Percentiles rank a stretch among this genome's conserved stretches.
Conservation (phyloP, 352 stramenopile species). For the Globisporangium yorkense region DNA sequence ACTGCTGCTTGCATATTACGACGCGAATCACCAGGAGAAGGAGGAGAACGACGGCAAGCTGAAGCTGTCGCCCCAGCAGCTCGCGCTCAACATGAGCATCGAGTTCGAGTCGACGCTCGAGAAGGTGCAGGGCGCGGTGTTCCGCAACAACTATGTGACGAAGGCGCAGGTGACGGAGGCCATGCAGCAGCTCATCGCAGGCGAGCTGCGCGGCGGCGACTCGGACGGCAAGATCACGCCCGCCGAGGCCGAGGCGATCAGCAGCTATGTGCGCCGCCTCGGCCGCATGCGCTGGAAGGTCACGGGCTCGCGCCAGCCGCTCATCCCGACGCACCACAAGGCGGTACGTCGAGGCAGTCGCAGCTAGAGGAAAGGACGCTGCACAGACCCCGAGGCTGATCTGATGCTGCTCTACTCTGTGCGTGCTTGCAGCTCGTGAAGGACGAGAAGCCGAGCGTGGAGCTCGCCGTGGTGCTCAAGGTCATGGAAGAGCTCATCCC, state of each 20-base stretch:
- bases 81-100: constrained; percentile 79
- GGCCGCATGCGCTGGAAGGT: constrained; percentile 73
- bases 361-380: background rate
- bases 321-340: constrained; percentile 48
- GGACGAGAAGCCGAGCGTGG: constrained; percentile 59
- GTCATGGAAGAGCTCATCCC: constrained; percentile 76
- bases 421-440: constrained; percentile 28
- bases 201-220: constrained; percentile 45
- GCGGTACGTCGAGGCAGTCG: constrained; percentile 13
- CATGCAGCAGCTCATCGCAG: constrained; percentile 49
- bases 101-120: constrained; percentile 74
- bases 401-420: background rate
- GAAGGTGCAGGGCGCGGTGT: constrained; percentile 78
- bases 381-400: too few species aligned
- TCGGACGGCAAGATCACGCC: constrained; percentile 49
- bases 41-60: constrained; percentile 37
- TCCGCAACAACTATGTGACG: constrained; percentile 79
- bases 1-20: too few species aligned
- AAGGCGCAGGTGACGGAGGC: constrained; percentile 75
- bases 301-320: constrained; percentile 67
- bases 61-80: constrained; percentile 52
- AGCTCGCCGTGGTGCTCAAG: constrained; percentile 40
- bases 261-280: constrained; percentile 63
- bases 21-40: constrained; percentile 14
- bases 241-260: constrained; percentile 61